Percentiles rank a stretch among this genome's conserved stretches.
These are phyloP conservation scores for Yarrowia divulgata DNA, from an alignment of 805 yeast genomes.

Conservation along the genomic window DNA sequence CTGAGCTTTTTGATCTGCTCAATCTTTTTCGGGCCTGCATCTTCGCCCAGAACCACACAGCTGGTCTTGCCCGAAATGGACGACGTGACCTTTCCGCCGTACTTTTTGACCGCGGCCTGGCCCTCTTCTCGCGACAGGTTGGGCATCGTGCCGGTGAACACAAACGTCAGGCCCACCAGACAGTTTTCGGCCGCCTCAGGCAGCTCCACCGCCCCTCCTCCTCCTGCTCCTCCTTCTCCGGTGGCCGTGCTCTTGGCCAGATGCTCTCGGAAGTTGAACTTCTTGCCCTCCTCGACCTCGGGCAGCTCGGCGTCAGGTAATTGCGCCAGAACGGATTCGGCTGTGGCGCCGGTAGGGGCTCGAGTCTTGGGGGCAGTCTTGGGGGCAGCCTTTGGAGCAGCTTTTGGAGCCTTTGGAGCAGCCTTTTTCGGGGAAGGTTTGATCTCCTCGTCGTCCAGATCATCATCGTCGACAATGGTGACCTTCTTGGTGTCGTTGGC, in stretches of 20 bases:
- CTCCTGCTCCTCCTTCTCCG: slow-evolving; percentile 33
- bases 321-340: slow-evolving; percentile 62
- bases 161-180: slow-evolving; percentile 85
- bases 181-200: slow-evolving; percentile 90
- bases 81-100: slow-evolving; percentile 88
- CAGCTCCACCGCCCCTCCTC: slow-evolving; percentile 53
- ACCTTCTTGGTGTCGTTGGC: not conserved
- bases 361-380: slow-evolving; percentile 35
- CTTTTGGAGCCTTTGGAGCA: slow-evolving; percentile 19
- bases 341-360: slow-evolving; percentile 49
- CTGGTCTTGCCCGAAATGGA: slow-evolving; percentile 86
- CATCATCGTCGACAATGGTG: slow-evolving; percentile 25
- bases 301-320: slow-evolving; percentile 80
- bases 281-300: slow-evolving; percentile 56
- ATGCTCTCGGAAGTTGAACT: slow-evolving; percentile 64
- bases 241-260: slow-evolving; percentile 53
- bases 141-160: slow-evolving; percentile 90
- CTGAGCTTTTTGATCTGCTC: slow-evolving; percentile 74
- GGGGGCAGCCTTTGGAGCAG: slow-evolving; percentile 26
- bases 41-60: slow-evolving; percentile 88
- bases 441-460: slow-evolving; percentile 37
- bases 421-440: slow-evolving; percentile 25
- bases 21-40: slow-evolving; percentile 96
- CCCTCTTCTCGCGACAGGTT: slow-evolving; percentile 76
- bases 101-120: slow-evolving; percentile 76